These are phyloP conservation scores for Phytophthora quininea DNA, from an alignment of 352 stramenopile genomes.

Conservation along the genomic window DNA sequence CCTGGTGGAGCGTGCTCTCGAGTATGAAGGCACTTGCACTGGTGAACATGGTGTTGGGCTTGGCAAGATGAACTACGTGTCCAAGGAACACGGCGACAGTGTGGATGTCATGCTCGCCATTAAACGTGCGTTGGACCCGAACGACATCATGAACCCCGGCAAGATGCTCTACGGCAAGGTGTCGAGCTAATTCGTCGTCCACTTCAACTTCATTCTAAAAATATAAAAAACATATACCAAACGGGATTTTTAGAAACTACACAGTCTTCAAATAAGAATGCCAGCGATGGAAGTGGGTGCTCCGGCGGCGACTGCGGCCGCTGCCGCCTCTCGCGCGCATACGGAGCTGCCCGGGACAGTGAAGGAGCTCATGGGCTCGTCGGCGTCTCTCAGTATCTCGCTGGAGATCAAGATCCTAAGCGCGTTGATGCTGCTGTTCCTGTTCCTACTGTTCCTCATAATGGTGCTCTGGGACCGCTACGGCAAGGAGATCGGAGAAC, in stretches of 20 bases:
- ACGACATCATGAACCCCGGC: conserved; percentile 96
- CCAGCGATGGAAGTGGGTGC: conserved; percentile 22
- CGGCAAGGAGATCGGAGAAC: conserved; percentile 82
- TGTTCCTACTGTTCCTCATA: conserved; percentile 87
- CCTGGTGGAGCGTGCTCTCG: conserved; percentile 72
- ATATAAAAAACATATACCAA: neutral
- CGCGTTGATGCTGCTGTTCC: conserved; percentile 65
- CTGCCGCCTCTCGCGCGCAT: conserved; percentile 5
- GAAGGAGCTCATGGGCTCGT: conserved; percentile 41
- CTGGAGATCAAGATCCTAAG: conserved; percentile 76
- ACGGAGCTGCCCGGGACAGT: conserved; percentile 36
- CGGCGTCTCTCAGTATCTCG: conserved; percentile 42
- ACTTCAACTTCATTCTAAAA: conserved; percentile 17
- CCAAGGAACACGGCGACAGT: conserved; percentile 89
- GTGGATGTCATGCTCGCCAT: conserved; percentile 93
- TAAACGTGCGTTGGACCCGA: conserved; percentile 94
- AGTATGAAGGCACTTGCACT: conserved; percentile 95
- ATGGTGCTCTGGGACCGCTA: conserved; percentile 84
- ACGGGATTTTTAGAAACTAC: too few relatives aligned
- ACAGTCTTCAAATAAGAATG: conserved; percentile 15
- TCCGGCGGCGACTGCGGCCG: conserved; percentile 4
- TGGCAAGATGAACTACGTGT: conserved; percentile 94
- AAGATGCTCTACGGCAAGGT: conserved; percentile 92
- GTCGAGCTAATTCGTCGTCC: neutral
- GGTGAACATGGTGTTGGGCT: conserved; percentile 96